Base-by-base conservation (phyloP, 768 basidiomycete species). In the Naematelia aurantialba region DNA sequence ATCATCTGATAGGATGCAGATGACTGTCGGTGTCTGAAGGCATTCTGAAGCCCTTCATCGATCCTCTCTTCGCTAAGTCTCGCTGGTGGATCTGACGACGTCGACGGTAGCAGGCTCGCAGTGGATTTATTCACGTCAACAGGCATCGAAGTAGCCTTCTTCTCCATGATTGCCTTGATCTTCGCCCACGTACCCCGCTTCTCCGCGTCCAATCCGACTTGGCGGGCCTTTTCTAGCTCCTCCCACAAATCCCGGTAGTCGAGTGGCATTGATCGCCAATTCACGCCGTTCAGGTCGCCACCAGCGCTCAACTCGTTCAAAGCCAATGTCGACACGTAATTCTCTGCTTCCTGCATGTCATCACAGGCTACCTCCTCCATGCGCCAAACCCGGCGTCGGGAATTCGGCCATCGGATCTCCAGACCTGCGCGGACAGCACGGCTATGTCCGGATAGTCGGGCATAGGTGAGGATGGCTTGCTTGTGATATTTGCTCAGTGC, bases 201-300 rank as follows among this genome's bases (percentile, higher is more conserved):
- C 19, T 79, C 81, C 19, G 70, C 73, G 60, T 90, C 85, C 56
- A 87, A 85, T 29, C 79, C 79, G 4, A 68, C 60, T 66, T 86
- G 88, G 66, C 89, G 81, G 25, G 79, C 78, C 2, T 65, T 73
- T 68, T 92, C 91, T 14, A 97, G 78, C 74, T 93, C 89, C 55
- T 89, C 87, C 94, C 94, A 99, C 17, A 99, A 79, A 74, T 91
- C 88, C 61, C 91, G 83, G 76, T 87, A 94, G 17, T 83, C 82
- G 1, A 86, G 81, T 8, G 94, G 91, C n/a, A 98, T 80, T 8
- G 85, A 75, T 64, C 89, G 81, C 76, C 89, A 89, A 65, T 86
- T 89, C 0, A 88, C 58, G 1, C 63, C 61, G 4, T 52, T 48
- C 4, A 67, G 50, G 8, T 63, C 56, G 1, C 65, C 69, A 12